phyloP scores from a whole-genome alignment of 2,329 filamentous ascomycete genomes.

The Pseudogymnoascus sp. region DNA sequence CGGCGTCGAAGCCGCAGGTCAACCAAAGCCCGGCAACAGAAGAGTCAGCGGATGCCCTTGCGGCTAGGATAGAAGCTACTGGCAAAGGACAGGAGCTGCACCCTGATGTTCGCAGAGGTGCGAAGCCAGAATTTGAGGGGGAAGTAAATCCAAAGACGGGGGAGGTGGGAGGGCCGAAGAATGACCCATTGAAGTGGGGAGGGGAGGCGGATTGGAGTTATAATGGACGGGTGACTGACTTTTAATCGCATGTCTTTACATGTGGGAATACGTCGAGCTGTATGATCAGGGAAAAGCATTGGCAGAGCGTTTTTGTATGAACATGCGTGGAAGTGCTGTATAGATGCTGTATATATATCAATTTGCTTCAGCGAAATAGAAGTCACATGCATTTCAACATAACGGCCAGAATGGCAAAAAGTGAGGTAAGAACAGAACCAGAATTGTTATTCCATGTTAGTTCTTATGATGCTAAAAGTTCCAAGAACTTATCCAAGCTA shows the following conservation, averaged over 20 bases:
- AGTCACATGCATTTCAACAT: background rate
- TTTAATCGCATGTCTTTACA: constrained; percentile 37
- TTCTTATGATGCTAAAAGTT: background rate
- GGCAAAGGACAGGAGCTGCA: constrained; percentile 60
- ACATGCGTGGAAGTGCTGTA: background rate
- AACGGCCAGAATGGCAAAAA: background rate
- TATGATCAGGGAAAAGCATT: background rate
- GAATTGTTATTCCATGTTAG: background rate
- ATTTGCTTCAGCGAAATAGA: background rate
- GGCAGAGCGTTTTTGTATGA: background rate
- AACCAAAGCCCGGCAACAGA: constrained; percentile 15
- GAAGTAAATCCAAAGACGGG: constrained; percentile 90
- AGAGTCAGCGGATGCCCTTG: constrained; percentile 24
- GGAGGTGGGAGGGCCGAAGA: constrained; percentile 94
- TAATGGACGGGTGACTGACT: constrained; percentile 92
- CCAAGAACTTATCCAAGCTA: background rate
- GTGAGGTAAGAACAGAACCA: background rate
- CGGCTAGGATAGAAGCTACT: constrained; percentile 43
- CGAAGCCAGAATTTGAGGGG: constrained; percentile 86
- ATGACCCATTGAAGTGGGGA: constrained; percentile 89
- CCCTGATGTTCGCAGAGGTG: constrained; percentile 66
- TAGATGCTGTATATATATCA: background rate
- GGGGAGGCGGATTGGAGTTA: constrained; percentile 79
- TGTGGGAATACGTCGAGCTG: background rate
- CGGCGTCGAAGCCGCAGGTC: constrained; percentile 22